Percentiles rank a stretch among this genome's conserved stretches.
Evolutionary conservation across 768 basidiomycete species (phyloP).

Genomic region (Kwoniella dejecticola): DNA sequence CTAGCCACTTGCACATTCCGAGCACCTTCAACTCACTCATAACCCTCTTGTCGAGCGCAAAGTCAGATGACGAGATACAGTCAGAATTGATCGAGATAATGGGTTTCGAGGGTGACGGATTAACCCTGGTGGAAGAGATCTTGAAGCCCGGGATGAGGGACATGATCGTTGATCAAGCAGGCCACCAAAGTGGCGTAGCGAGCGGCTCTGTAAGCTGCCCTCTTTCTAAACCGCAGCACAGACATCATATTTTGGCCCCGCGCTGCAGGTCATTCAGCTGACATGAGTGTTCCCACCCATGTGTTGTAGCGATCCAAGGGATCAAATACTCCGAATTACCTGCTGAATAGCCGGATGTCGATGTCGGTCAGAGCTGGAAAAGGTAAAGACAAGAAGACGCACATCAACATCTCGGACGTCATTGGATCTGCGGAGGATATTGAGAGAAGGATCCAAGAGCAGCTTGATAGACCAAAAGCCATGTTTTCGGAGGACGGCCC

Average conservation of each 20-base stretch:
- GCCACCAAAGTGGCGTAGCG: slow-evolving; percentile 4
- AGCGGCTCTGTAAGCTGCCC: not conserved
- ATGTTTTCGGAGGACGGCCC: slow-evolving; percentile 45
- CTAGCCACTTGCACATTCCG: slow-evolving; percentile 42
- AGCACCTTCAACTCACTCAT: slow-evolving; percentile 36
- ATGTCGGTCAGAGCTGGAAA: slow-evolving; percentile 33
- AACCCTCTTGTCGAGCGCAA: slow-evolving; percentile 26
- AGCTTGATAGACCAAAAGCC: slow-evolving; percentile 48
- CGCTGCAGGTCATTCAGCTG: too few species aligned
- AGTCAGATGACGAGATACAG: slow-evolving; percentile 70
- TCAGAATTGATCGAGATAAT: slow-evolving; percentile 74
- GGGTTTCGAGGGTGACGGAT: slow-evolving; percentile 71
- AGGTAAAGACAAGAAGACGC: slow-evolving; percentile 41
- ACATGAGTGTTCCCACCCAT: too few species aligned
- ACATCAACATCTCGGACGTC: slow-evolving; percentile 38
- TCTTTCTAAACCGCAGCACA: too few species aligned
- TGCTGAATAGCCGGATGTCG: slow-evolving; percentile 16
- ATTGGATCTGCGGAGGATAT: slow-evolving; percentile 50
- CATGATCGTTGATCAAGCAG: slow-evolving; percentile 53
- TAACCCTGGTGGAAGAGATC: slow-evolving; percentile 75
- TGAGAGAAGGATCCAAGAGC: slow-evolving; percentile 50
- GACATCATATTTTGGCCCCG: too few species aligned
- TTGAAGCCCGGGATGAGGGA: slow-evolving; percentile 61
- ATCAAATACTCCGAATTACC: slow-evolving; percentile 10
- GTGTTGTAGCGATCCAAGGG: too few species aligned